Conservation (phyloP, 345 rosid genomes). For the Lenwebbia sp. region DNA sequence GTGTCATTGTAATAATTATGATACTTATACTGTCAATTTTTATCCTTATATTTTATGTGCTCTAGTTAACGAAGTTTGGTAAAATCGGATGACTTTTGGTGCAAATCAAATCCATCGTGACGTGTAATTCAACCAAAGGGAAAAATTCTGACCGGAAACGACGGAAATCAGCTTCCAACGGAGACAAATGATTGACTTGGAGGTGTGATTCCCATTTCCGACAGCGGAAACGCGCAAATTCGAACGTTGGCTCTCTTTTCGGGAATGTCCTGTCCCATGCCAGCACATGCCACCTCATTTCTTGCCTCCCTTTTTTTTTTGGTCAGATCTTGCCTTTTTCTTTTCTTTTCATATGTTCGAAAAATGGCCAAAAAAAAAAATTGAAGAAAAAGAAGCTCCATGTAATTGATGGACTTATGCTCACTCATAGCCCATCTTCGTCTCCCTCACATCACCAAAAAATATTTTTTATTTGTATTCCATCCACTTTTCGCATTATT, state of each 20-base stretch:
- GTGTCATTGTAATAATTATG: too few species aligned
- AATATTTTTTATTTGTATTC: background rate
- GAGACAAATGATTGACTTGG: background rate
- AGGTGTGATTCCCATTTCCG: background rate
- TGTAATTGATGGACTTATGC: background rate
- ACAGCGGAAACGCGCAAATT: background rate
- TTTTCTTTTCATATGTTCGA: background rate
- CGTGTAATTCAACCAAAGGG: background rate
- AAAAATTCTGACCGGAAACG: background rate
- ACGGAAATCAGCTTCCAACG: background rate
- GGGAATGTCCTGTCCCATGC: background rate
- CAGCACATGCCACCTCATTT: slow-evolving; percentile 4
- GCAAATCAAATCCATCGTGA: background rate
- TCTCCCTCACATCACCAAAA: background rate
- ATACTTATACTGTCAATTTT: too few species aligned
- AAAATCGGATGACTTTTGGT: background rate
- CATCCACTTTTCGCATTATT: background rate
- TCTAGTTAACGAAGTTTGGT: background rate
- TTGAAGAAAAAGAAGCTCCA: background rate
- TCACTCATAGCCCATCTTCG: background rate
- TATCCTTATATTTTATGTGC: too few species aligned
- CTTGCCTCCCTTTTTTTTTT: background rate
- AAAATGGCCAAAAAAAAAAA: background rate
- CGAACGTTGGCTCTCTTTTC: background rate
- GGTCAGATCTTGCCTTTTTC: too few species aligned